Evolutionary conservation across 2,329 filamentous ascomycete genomes (phyloP).

Genomic region (Waltergamsia citrina): DNA sequence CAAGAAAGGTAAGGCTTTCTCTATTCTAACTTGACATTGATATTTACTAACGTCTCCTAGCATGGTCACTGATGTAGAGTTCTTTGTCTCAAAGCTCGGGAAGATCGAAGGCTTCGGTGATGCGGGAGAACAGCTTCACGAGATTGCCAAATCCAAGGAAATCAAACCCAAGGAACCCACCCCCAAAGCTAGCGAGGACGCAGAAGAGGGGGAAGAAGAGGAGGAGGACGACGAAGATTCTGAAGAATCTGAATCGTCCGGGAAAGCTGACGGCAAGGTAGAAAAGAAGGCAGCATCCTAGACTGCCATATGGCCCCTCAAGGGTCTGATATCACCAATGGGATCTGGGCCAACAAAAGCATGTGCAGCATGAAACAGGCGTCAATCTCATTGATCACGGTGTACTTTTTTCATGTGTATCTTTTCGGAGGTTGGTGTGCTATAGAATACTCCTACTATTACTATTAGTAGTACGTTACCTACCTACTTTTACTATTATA

Average conservation of each 20-base stretch:
- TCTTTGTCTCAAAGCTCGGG: constrained; percentile 59
- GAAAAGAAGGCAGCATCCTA: too few species aligned
- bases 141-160: constrained; percentile 53
- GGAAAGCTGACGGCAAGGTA: background rate
- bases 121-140: constrained; percentile 58
- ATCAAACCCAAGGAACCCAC: constrained; percentile 17
- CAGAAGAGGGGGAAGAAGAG: constrained; percentile 8
- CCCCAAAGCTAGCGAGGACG: constrained; percentile 6
- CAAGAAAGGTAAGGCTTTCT: constrained; percentile 55
- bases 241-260: background rate
- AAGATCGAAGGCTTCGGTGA: constrained; percentile 75
- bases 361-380: too few species aligned
- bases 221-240: constrained; percentile 2
- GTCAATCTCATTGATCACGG: too few species aligned
- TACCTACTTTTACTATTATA: too few species aligned
- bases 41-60: constrained; percentile 30
- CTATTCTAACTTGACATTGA: background rate
- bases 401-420: too few species aligned
- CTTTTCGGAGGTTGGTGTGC: too few species aligned
- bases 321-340: too few species aligned
- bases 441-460: too few species aligned
- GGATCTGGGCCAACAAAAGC: too few species aligned
- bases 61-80: constrained; percentile 67
- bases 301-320: too few species aligned
- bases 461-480: too few species aligned